Evolutionary conservation across 306 rosid genomes (phyloP).

Genomic region (Ceratonia siliqua): DNA sequence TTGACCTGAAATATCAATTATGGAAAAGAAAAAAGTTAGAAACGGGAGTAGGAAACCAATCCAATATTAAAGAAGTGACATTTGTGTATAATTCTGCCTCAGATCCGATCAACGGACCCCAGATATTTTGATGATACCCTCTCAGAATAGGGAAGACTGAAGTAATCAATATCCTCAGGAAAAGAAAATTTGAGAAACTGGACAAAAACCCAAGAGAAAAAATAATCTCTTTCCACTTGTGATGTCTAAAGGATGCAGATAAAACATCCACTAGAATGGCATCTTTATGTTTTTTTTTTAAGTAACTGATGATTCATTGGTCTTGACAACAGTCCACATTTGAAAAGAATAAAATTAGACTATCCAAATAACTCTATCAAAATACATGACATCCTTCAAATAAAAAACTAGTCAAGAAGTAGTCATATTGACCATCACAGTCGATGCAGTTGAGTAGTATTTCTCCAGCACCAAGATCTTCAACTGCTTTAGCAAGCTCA

Average conservation of each 20-base stretch:
- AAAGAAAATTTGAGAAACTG: background rate
- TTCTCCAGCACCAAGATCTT: constrained; percentile 98
- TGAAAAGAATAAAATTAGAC: background rate
- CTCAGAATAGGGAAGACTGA: background rate
- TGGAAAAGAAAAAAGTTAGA: constrained; percentile 8
- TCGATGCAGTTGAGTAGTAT: constrained; percentile 95
- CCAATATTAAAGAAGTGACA: background rate
- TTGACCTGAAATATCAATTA: constrained; percentile 69
- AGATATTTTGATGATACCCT: background rate
- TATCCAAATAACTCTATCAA: background rate
- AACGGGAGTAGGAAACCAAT: background rate
- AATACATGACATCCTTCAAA: background rate
- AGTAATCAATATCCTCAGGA: background rate
- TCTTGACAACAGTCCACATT: background rate
- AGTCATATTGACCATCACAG: constrained; percentile 73
- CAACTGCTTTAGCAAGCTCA: constrained; percentile 95
- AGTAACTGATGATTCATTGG: background rate
- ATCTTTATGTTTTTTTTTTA: background rate
- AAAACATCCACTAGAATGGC: background rate
- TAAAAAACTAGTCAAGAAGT: background rate
- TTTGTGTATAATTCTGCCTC: background rate
- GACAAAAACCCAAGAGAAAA: constrained; percentile 4
- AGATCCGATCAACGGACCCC: background rate
- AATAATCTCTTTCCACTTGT: background rate
- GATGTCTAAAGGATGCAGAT: background rate